These are phyloP conservation scores for Multifurca ochricompacta DNA, from an alignment of 768 basidiomycete genomes.

Conservation along the genomic window DNA sequence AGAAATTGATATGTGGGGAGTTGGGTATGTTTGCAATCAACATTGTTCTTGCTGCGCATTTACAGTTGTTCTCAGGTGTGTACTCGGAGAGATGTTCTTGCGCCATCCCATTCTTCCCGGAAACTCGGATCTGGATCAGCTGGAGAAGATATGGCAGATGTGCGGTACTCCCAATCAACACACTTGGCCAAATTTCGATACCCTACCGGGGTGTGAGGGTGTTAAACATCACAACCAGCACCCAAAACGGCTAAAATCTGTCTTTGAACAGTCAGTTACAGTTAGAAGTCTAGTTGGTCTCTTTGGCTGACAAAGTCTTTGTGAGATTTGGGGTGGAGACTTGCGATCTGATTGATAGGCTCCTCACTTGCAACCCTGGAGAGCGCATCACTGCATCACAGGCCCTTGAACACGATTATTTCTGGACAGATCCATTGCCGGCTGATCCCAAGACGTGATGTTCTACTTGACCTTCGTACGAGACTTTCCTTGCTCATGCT, in stretches of 20 bases:
- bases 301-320: conserved; percentile 1
- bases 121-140: conserved; percentile 82
- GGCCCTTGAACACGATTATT: conserved; percentile 89
- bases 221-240: conserved; percentile 53
- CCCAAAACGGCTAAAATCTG: conserved; percentile 46
- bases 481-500: conserved; percentile 1
- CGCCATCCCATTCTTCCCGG: conserved; percentile 83
- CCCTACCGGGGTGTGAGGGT: conserved; percentile 72
- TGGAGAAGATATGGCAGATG: conserved; percentile 82
- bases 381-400: conserved; percentile 77
- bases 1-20: conserved; percentile 96
- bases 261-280: conserved; percentile 49
- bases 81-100: conserved; percentile 94
- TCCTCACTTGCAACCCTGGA: conserved; percentile 77
- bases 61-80: conserved; percentile 49
- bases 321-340: conserved; percentile 64
- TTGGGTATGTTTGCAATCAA: conserved; percentile 53
- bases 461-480: background rate
- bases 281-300: conserved; percentile 7
- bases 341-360: conserved; percentile 71
- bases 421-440: conserved; percentile 86
- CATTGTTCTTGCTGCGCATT: background rate
- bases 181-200: conserved; percentile 71
- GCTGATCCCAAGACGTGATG: conserved; percentile 75
- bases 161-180: conserved; percentile 84